Conservation (phyloP, 805 yeast species). For the Komagataella phaffii region DNA sequence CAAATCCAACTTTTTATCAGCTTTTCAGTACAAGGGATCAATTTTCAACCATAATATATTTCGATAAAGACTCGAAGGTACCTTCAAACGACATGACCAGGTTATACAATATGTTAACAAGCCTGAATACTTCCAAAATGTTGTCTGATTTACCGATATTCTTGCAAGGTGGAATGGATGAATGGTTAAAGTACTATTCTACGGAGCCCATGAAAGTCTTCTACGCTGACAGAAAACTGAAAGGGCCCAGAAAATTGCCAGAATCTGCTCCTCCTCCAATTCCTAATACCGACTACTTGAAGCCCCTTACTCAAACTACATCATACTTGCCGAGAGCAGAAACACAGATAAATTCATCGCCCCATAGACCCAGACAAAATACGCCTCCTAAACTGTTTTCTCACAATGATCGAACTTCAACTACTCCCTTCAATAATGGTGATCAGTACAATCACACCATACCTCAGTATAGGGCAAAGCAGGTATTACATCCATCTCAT, state of each 20-base stretch:
- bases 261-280: constrained; percentile 4
- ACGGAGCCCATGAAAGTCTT: neutral
- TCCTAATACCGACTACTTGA: constrained; percentile 2
- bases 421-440: neutral
- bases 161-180: constrained; percentile 30
- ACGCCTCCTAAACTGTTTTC: neutral
- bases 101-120: constrained; percentile 9
- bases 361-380: neutral
- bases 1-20: constrained; percentile 17
- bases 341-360: neutral
- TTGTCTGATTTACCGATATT: constrained; percentile 13
- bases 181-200: constrained; percentile 23
- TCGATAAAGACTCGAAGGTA: constrained; percentile 19
- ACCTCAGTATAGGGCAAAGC: neutral
- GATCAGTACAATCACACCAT: neutral
- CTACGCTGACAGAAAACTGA: neutral
- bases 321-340: neutral
- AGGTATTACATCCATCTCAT: neutral
- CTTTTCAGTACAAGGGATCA: constrained; percentile 16
- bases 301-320: neutral
- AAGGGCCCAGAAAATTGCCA: neutral
- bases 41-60: constrained; percentile 23
- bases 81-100: constrained; percentile 15
- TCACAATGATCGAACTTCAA: neutral
- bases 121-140: constrained; percentile 2